Percentiles rank a stretch among this genome's conserved stretches.
Conservation (phyloP, 2,329 filamentous ascomycete genomes). For the Sporothrix brasiliensis region DNA sequence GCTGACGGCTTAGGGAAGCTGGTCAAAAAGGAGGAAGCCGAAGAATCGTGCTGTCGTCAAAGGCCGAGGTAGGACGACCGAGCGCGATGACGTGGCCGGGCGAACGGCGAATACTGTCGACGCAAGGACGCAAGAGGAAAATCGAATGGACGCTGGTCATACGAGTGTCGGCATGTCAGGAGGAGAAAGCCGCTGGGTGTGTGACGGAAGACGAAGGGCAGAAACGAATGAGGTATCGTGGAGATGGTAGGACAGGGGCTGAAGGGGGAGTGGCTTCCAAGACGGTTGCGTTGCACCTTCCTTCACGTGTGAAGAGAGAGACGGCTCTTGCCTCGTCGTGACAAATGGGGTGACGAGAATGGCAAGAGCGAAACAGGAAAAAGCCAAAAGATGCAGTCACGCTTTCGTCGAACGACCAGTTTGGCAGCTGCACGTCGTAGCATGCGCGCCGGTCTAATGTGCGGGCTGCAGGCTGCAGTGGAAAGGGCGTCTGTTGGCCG, state of each 20-base stretch:
- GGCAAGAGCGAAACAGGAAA: neutral
- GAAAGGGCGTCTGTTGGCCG: neutral
- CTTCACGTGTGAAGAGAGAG: slow-evolving; percentile 18
- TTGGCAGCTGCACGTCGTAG: neutral
- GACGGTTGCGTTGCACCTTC: neutral
- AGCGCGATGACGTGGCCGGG: slow-evolving; percentile 1
- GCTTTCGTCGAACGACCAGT: slow-evolving; percentile 16
- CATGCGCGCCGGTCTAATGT: neutral
- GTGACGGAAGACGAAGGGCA: slow-evolving; percentile 1
- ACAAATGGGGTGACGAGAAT: neutral
- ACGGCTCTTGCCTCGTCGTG: slow-evolving; percentile 18
- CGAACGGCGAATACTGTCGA: neutral
- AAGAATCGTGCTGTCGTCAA: neutral
- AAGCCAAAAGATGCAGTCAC: slow-evolving; percentile 4
- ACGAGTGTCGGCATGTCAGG: neutral
- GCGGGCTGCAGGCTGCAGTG: neutral
- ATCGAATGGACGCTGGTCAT: no score
- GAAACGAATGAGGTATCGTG: slow-evolving; percentile 1
- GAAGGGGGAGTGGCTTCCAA: no score
- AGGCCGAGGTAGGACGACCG: neutral
- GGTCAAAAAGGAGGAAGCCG: slow-evolving; percentile 2
- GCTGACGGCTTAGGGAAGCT: neutral
- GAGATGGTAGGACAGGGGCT: neutral
- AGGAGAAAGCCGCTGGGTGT: neutral
- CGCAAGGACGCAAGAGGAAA: neutral